These are phyloP conservation scores for Fusarium xylarioides DNA, from an alignment of 2,329 filamentous ascomycete species.

Conservation along the genomic window DNA sequence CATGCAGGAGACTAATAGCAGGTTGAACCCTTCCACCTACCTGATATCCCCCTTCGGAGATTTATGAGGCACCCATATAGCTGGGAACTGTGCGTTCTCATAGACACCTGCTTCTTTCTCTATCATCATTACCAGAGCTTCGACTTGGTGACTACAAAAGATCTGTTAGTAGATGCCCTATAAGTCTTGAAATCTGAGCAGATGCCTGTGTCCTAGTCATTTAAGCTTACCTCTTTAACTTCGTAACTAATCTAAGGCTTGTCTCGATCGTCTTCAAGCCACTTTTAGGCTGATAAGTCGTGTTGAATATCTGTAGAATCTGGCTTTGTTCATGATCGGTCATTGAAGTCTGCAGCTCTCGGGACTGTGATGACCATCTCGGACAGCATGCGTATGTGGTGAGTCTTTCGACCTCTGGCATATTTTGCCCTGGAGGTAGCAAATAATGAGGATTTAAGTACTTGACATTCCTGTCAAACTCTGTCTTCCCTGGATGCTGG, in stretches of 20 bases:
- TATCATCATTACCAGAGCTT: slow-evolving; percentile 1
- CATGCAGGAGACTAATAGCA: not conserved
- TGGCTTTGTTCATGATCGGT: not conserved
- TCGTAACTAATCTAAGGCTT: not conserved
- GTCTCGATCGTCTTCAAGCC: not conserved
- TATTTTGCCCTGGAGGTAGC: not conserved
- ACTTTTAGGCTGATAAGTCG: not conserved
- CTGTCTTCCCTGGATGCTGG: not conserved
- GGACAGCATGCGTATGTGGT: not conserved
- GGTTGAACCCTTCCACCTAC: not conserved
- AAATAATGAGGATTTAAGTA: slow-evolving; percentile 3
- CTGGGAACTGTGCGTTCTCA: not conserved
- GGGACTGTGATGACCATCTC: not conserved
- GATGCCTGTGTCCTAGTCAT: not conserved
- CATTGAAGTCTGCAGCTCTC: not conserved
- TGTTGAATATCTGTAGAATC: not conserved
- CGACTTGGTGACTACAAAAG: not conserved
- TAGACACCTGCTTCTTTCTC: not conserved
- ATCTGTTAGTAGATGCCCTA: not conserved
- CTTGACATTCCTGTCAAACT: not conserved
- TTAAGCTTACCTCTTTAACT: not conserved
- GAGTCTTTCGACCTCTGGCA: not conserved
- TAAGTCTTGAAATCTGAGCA: not conserved
- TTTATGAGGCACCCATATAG: not conserved
- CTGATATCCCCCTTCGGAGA: not conserved